Evolutionary conservation across 1,139 yeast species (phyloP).

Genomic region (Blastobotrys indianensis): DNA sequence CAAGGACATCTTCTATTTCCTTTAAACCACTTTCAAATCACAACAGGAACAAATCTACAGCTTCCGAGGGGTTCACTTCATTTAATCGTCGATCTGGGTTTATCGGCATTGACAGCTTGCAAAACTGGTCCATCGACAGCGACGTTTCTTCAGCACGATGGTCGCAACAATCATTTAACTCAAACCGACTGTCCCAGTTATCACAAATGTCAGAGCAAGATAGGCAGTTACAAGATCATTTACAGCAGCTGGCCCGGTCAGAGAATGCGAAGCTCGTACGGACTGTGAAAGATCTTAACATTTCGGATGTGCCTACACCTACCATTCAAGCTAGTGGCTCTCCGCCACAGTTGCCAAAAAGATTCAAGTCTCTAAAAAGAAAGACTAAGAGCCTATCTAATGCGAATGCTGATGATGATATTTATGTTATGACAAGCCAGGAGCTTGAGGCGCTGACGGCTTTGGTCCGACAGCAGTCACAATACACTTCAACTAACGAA

Average conservation of each 20-base stretch:
- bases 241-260: constrained; percentile 30
- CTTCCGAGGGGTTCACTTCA: too few relatives aligned
- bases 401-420: not conserved
- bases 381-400: not conserved
- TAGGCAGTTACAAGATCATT: constrained; percentile 27
- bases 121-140: constrained; percentile 1
- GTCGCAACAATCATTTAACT: not conserved
- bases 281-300: not conserved
- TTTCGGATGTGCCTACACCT: not conserved
- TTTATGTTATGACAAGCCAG: constrained; percentile 3
- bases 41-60: too few relatives aligned
- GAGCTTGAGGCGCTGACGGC: constrained; percentile 4
- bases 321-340: too few relatives aligned
- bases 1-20: too few relatives aligned
- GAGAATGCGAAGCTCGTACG: constrained; percentile 25
- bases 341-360: too few relatives aligned
- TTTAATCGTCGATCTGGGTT: constrained; percentile 6
- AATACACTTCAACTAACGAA: not conserved
- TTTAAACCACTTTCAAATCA: too few relatives aligned
- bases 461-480: not conserved
- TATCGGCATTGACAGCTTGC: constrained; percentile 5
- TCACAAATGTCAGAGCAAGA: constrained; percentile 23
- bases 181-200: not conserved
- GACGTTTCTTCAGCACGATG: constrained; percentile 2
- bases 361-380: too few relatives aligned